Evolutionary conservation across 257 asterid genomes (phyloP).

Genomic region (Solanum gandarillasii): DNA sequence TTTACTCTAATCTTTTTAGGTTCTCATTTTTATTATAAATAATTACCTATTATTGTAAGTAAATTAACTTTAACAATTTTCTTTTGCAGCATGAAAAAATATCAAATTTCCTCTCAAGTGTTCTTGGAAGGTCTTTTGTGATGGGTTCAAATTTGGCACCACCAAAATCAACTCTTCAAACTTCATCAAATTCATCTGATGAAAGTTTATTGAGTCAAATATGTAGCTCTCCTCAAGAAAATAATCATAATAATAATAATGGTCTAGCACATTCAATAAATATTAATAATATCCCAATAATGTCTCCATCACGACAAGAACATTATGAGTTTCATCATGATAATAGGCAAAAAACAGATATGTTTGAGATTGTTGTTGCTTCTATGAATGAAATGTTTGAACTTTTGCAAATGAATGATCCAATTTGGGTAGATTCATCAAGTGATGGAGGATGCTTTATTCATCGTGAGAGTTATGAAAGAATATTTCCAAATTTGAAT

Average conservation of each 20-base stretch:
- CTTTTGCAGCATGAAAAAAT: constrained; percentile 28
- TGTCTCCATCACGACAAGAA: background rate
- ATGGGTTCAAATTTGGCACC: background rate
- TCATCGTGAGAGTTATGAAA: constrained; percentile 41
- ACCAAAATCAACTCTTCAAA: constrained; percentile 2
- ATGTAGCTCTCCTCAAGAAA: constrained; percentile 3
- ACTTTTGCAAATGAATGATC: constrained; percentile 43
- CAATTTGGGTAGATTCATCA: constrained; percentile 42
- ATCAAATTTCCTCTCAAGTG: constrained; percentile 16
- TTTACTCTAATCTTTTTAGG: background rate
- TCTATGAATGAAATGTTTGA: constrained; percentile 51
- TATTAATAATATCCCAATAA: background rate
- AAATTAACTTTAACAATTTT: background rate
- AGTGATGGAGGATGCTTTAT: constrained; percentile 29
- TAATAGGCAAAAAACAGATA: constrained; percentile 21
- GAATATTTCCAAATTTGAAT: constrained; percentile 28
- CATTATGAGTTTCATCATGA: background rate
- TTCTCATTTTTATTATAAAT: background rate
- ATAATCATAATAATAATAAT: background rate
- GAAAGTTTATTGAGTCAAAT: constrained; percentile 9
- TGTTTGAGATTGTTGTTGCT: constrained; percentile 21
- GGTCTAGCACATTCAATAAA: background rate
- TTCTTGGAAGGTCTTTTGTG: constrained; percentile 15
- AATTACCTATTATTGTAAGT: background rate
- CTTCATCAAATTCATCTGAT: background rate